These are phyloP conservation scores for Kandelia obovata DNA, from an alignment of 345 rosid genomes.

Conservation along the genomic window DNA sequence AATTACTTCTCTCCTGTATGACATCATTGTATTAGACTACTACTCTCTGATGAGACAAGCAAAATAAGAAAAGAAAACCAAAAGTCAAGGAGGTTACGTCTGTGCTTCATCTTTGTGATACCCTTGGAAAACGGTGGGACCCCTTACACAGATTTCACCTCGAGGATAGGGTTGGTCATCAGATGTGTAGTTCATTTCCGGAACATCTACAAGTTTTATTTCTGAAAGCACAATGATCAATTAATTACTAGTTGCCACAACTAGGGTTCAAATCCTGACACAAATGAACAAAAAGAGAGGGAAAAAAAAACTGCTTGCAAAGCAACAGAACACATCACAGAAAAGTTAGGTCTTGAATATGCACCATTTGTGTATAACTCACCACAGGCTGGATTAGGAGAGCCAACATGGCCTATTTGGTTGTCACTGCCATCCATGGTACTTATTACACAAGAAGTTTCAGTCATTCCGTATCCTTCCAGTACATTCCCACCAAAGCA, in stretches of 20 bases:
- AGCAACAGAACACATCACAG: not conserved
- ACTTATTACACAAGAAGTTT: slow-evolving; percentile 58
- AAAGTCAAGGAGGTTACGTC: slow-evolving; percentile 46
- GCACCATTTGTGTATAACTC: slow-evolving; percentile 29
- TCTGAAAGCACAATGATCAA: slow-evolving; percentile 39
- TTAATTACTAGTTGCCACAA: not conserved
- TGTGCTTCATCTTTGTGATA: slow-evolving; percentile 90
- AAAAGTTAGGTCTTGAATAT: not conserved
- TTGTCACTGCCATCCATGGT: slow-evolving; percentile 58
- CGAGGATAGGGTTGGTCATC: slow-evolving; percentile 85
- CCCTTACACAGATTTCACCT: slow-evolving; percentile 97
- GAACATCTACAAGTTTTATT: slow-evolving; percentile 93
- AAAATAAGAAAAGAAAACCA: slow-evolving; percentile 12
- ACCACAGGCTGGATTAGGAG: slow-evolving; percentile 96
- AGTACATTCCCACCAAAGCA: slow-evolving; percentile 70
- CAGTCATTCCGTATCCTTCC: slow-evolving; percentile 86
- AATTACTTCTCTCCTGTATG: slow-evolving; percentile 74
- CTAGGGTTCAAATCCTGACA: not conserved
- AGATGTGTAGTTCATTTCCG: slow-evolving; percentile 92
- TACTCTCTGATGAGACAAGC: slow-evolving; percentile 1
- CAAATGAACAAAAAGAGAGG: not conserved
- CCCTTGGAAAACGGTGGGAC: slow-evolving; percentile 79
- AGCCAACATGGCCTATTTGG: slow-evolving; percentile 85
- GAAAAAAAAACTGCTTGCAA: not conserved
- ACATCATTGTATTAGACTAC: slow-evolving; percentile 2